Conservation (phyloP, 768 basidiomycete species). For the Tephrocybe sp. region DNA sequence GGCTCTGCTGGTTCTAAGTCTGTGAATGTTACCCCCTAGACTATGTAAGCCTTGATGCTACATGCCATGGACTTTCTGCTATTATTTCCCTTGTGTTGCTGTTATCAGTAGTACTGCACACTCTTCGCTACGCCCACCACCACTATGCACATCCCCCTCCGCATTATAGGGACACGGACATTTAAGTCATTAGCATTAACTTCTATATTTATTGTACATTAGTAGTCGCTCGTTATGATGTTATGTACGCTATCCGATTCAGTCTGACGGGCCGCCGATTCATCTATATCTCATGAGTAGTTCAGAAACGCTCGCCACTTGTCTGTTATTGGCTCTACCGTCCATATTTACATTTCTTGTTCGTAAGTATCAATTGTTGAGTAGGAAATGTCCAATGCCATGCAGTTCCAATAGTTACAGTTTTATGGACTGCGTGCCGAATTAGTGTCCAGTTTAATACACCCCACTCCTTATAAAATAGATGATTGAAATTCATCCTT, state of each 20-base stretch:
- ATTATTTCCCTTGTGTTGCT: not conserved
- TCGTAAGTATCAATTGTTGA: too few species aligned
- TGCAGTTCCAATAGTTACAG: too few species aligned
- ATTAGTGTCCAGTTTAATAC: too few species aligned
- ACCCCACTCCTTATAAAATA: too few species aligned
- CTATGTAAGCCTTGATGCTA: slow-evolving; percentile 4
- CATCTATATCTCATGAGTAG: too few species aligned
- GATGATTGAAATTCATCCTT: too few species aligned
- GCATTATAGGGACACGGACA: slow-evolving; percentile 10
- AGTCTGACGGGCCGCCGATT: too few species aligned
- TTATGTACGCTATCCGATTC: not conserved
- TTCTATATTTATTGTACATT: slow-evolving; percentile 15
- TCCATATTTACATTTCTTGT: too few species aligned
- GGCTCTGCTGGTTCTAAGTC: slow-evolving; percentile 11
- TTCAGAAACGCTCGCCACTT: too few species aligned
- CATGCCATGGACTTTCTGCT: not conserved
- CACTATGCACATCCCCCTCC: not conserved
- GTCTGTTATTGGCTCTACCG: too few species aligned
- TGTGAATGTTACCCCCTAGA: slow-evolving; percentile 17
- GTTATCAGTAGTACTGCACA: slow-evolving; percentile 9
- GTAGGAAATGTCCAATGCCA: too few species aligned
- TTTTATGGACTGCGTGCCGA: too few species aligned
- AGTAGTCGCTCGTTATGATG: slow-evolving; percentile 2
- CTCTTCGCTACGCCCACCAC: not conserved
- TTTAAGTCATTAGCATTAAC: slow-evolving; percentile 12